Evolutionary conservation across 208 protist species (phyloP), one percentile per base, ranked within the genome.

Genomic region (Leishmania tropica): DNA sequence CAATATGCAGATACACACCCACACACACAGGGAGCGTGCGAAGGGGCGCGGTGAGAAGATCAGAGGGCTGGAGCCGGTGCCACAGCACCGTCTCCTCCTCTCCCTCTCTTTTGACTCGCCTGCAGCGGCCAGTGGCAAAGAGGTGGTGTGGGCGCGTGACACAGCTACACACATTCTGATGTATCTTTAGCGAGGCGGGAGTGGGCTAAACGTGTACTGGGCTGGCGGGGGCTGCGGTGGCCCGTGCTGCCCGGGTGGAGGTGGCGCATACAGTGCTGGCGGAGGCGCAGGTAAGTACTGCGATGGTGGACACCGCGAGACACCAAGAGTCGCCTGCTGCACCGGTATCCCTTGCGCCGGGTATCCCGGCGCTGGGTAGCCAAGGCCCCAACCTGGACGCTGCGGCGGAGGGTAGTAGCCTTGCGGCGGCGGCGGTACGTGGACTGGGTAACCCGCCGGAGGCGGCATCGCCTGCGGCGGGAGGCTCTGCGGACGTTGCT

Each of bases 391-490:
- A n/a, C 1, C 3, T 31, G 53, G 35, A 5, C 5, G 21, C 53
- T 28, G 53, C 28, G 47, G 56, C 2, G 28, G 51, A 8, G 47
- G n/a, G 67, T 76, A 65, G 64, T 84, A 80, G n/a, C 80, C 76
- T 40, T 83, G 72, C 56, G 73, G 80, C 2, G 75, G 87, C 28
- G 68, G 81, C 4, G 72, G 79, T 3, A 58, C 31, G 78, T 81
- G 78, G 51, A 76, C 76, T 17, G 84, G 75, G 75, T 82, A 84
- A 19, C 35, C 80, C 1, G 45, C 56, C 15, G 42, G 67, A n/a
- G 68, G 83, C 35, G 83, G 86, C 58, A 79, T 58, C 60, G 73
- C 60, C 58, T 81, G 80, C n/a, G 89, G 70, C 37, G 87, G 81
- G 21, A 80, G 47, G 68, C 84, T 79, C 37, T 84, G 79, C 11